These are phyloP conservation scores for Dianthus caryophyllus DNA, from an alignment of 148 eudicot genomes.

Conservation along the genomic window DNA sequence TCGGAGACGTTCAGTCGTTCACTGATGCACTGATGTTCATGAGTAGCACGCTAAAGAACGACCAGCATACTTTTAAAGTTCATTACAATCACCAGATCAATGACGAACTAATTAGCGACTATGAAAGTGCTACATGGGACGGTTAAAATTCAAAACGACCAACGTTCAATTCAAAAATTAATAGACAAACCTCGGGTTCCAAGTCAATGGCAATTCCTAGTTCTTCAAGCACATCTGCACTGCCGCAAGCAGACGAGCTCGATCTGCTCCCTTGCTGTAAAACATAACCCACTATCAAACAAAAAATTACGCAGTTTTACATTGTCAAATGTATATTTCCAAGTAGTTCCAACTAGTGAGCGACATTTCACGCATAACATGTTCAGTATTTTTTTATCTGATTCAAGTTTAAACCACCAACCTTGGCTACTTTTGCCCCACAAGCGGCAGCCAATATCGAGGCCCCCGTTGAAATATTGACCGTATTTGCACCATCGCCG, in stretches of 20 bases:
- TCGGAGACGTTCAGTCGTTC: no score
- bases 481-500: constrained; percentile 98
- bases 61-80: constrained; percentile 13
- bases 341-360: not conserved
- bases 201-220: constrained; percentile 79
- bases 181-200: constrained; percentile 70
- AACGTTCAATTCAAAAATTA: not conserved
- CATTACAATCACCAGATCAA: constrained; percentile 11
- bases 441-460: constrained; percentile 91
- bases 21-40: not conserved
- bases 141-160: not conserved
- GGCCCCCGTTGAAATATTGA: constrained; percentile 94
- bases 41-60: not conserved
- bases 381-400: not conserved
- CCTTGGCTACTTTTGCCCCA: constrained; percentile 99
- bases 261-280: constrained; percentile 96
- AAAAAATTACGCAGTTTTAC: not conserved
- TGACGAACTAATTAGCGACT: not conserved
- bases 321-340: not conserved
- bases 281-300: not conserved
- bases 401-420: constrained; percentile 13
- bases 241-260: constrained; percentile 98
- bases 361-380: not conserved
- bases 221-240: constrained; percentile 94
- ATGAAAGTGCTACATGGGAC: constrained; percentile 7